Percentiles rank a stretch among this genome's conserved stretches.
Conservation (phyloP, 768 basidiomycete genomes). For the Kwoniella botswanensis region DNA sequence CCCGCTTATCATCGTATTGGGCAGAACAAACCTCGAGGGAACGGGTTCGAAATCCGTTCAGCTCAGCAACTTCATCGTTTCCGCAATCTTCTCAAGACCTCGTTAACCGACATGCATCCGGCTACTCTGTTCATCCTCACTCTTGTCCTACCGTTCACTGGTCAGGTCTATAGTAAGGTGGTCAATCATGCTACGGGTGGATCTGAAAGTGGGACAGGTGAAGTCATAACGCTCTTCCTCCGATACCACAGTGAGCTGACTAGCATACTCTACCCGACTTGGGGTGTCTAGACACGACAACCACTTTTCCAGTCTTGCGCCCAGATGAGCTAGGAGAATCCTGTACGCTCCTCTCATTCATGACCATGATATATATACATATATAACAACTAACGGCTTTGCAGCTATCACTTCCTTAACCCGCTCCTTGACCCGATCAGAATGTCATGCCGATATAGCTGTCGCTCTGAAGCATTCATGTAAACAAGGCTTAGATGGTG, state of each 20-base stretch:
- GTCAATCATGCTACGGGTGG: not conserved
- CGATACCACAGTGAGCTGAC: too few relatives aligned
- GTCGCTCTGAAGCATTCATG: constrained; percentile 9
- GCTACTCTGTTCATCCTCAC: not conserved
- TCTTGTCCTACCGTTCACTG: not conserved
- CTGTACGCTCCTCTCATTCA: too few relatives aligned
- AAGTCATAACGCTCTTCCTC: too few relatives aligned
- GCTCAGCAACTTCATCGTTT: not conserved
- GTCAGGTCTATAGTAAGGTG: not conserved
- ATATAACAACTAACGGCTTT: not conserved
- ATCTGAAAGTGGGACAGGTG: too few relatives aligned
- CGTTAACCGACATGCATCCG: not conserved
- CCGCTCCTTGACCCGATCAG: constrained; percentile 18
- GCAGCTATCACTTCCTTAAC: constrained; percentile 9
- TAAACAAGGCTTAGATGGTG: not conserved
- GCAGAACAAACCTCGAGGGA: too few relatives aligned
- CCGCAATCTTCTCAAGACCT: not conserved
- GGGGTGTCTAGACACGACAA: too few relatives aligned
- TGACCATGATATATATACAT: not conserved
- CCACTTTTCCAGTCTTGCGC: too few relatives aligned
- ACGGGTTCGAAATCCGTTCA: too few relatives aligned
- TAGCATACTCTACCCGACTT: too few relatives aligned
- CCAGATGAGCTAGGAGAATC: too few relatives aligned
- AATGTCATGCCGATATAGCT: constrained; percentile 36
- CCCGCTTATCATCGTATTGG: too few relatives aligned